Evolutionary conservation across 495 filamentous ascomycete genomes (phyloP), one percentile per base, ranked within the genome.

Genomic region (Penicillium angulare): DNA sequence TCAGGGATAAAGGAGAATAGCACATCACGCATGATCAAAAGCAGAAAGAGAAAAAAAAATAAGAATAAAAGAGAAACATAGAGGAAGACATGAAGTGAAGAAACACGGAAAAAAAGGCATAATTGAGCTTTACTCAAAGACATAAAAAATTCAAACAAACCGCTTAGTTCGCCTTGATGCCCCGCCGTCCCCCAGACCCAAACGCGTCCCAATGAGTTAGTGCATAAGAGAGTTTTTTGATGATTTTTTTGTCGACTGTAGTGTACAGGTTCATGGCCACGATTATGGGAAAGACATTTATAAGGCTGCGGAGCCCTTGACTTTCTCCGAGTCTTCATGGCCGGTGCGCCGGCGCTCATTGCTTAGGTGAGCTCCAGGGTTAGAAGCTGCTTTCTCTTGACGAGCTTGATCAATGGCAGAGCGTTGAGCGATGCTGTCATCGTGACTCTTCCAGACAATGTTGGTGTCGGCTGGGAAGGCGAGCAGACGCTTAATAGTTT

Each of bases 361-460:
- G 23, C 68, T 69, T 9, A 57, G 53, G 22, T 80, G 73, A 34
- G 69, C 63, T 2, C 51, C 52, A 18, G 63, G 54, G 31, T 57
- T 61, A 31, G 53, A 20, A 9, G 47, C 71, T 24, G 76, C 71
- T 64, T 91, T 91, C 50, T 91, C 88, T 43, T 89, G 86, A 52
- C 88, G 86, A 46, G 87, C 86, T 61, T 91, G 87, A 64, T 92
- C 88, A 47, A 91, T 89, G 21, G 85, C 85, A 9, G 80, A 87
- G 46, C 88, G 84, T 65, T 92, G 88, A 52, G 87, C 85, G 55
- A 92, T 90, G 68, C 86, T 89, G 52, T 80, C 79, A 39, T 82
- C 92, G 62, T 98, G 93, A 62, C 87, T 90, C 74, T 95, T 95
- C 86, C 89, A 98, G 51, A 92, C 83, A 46, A 98, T 84, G 56